Evolutionary conservation across 768 basidiomycete genomes (phyloP), one percentile per base, ranked within the genome.

Genomic region (Suillus lakei): DNA sequence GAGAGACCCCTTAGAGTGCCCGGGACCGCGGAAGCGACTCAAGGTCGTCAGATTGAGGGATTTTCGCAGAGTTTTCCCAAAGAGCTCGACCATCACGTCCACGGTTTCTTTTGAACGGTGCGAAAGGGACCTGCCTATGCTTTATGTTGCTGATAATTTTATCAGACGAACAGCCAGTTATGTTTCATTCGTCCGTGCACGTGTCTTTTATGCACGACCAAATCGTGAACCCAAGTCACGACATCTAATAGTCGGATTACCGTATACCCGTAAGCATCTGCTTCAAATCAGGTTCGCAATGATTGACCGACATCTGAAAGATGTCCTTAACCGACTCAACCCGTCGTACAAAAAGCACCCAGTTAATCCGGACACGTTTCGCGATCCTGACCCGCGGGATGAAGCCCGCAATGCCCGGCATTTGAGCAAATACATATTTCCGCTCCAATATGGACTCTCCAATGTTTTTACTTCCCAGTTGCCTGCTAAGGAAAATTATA

Each of bases 391-490:
- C 66, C 78, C 80, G 30, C 79, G 77, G 10, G 72, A 78, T 65
- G 84, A 85, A 68, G 81, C 79, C 51, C 81, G 82, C 44, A 75
- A 86, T 44, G 84, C 85, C 0, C 83, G 91, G 46, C 88, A 88
- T 67, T 77, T 95, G 1, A 83, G 91, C 39, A 96, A 95, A 78
- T 91, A 95, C 70, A 80, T 99, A 2, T 97, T 99, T 71, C 89
- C 95, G 10, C 83, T 89, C 46, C 92, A 95, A 69, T 94, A 89
- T 70, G 84, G 85, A 0, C 72, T 98, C 1, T 72, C 81, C 5
- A 91, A 80, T 68, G 83, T 89, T 2, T 96, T 95, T 65, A 58
- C 64, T 8, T 43, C 59, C 12, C 63, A 71, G 54, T 65, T 64
- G 54, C 71, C 63, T 32, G 67, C 66, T 18, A 76, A 71, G 43